phyloP scores from a whole-genome alignment of 345 rosid genomes.

The Barbarea vulgaris region DNA sequence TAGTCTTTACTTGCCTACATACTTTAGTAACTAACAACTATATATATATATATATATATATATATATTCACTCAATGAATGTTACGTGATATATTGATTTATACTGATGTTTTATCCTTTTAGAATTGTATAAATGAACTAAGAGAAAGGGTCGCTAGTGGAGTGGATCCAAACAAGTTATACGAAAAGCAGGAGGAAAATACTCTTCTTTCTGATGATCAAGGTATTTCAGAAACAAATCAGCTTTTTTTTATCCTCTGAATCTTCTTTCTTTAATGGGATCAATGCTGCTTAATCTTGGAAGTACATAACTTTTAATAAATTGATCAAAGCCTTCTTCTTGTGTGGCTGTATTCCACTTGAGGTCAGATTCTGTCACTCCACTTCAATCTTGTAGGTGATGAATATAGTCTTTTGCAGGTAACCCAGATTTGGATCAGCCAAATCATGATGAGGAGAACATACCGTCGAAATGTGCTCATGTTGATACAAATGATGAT shows the following conservation, averaged over 20 bases:
- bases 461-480: constrained; percentile 30
- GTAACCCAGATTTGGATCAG: constrained; percentile 42
- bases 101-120: constrained; percentile 2
- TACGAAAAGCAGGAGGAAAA: constrained; percentile 50
- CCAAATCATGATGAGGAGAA: constrained; percentile 42
- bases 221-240: constrained; percentile 50
- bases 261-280: not conserved
- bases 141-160: constrained; percentile 80
- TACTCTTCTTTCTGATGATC: constrained; percentile 44
- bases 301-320: not conserved
- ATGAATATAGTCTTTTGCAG: constrained; percentile 32
- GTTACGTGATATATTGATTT: not conserved
- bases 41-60: too few species aligned
- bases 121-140: constrained; percentile 74
- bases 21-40: not conserved
- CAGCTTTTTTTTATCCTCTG: not conserved
- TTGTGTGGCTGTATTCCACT: not conserved
- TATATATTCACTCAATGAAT: not conserved
- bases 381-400: not conserved
- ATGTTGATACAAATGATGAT: constrained; percentile 29
- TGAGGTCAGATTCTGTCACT: not conserved
- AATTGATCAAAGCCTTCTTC: constrained; percentile 18
- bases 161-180: constrained; percentile 80
- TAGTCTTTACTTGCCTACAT: not conserved
- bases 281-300: not conserved